phyloP scores from a whole-genome alignment of 2,329 filamentous ascomycete genomes.

The Nemania diffusa region DNA sequence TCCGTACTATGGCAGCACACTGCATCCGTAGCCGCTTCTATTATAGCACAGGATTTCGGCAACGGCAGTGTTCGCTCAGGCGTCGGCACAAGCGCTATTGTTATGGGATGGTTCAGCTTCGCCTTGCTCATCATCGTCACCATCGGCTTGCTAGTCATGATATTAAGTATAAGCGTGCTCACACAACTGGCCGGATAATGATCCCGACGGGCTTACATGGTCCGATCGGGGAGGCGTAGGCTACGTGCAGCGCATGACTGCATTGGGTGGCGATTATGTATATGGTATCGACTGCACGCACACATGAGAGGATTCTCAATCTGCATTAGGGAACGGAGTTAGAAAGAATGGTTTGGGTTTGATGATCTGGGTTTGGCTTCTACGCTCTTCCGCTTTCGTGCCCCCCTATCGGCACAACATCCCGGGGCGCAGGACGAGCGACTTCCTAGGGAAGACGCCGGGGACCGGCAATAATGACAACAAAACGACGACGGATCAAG shows the following conservation, averaged over 20 bases:
- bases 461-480: constrained; percentile 28
- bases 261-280: constrained; percentile 31
- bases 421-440: background rate
- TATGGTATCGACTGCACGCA: constrained; percentile 38
- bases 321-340: constrained; percentile 47
- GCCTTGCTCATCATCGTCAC: constrained; percentile 93
- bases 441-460: constrained; percentile 11
- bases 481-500: constrained; percentile 23
- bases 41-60: constrained; percentile 71
- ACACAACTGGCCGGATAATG: constrained; percentile 63
- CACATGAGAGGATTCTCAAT: constrained; percentile 36
- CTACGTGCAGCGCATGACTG: constrained; percentile 20
- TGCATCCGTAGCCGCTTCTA: constrained; percentile 91
- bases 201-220: background rate
- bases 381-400: constrained; percentile 13
- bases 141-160: constrained; percentile 95
- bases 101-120: constrained; percentile 97
- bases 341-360: constrained; percentile 41
- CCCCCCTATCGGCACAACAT: constrained; percentile 1
- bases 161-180: constrained; percentile 87
- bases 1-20: constrained; percentile 91
- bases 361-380: constrained; percentile 24
- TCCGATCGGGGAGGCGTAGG: background rate
- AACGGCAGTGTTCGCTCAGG: constrained; percentile 52
- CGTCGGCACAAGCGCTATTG: constrained; percentile 81